Base-by-base conservation (phyloP, 139 green algal species). In the Micractinium sp. region DNA sequence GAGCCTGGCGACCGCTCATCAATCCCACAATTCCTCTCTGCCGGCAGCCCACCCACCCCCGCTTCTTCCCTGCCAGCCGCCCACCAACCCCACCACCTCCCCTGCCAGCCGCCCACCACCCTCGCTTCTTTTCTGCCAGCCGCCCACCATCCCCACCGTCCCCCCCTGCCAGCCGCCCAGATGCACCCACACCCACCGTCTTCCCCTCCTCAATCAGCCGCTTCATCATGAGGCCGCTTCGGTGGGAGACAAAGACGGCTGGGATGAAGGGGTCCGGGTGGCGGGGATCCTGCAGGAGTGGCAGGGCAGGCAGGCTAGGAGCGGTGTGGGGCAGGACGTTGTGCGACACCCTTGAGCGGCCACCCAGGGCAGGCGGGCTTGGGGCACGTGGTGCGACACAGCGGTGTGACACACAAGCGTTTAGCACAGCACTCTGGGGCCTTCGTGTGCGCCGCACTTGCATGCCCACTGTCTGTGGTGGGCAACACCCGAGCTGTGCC, bases 221-320 rank as follows among this genome's bases (percentile, higher is more conserved):
- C n/a, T 85, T 85, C 89, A 98, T 93, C 27, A 97, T 87, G 18
- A 95, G 84, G n/a, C 96, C 96, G 0, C 92, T 91, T 69, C 93
- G 93, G 83, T 95, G 88, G 16, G 93, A 91, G 16, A 98, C 93
- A 91, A 98, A 98, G 29, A 96, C 94, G 18, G 95, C 82, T 18
- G 96, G 95, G 77, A 98, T 98, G 85, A 74, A 85, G 0, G 96
- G 96, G 35, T 96, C 93, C 4, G 87, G 83, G 74, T 96, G 89
- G 36, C 81, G 89, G 0, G 41, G 41, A 0, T 95, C 83, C 82
- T 87, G 82, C 82, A 56, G 60, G 13, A 1, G 5, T 18, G 35
- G 61, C 27, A 29, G 25, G 25, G 66, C 66, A 73, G 23, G 25
- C 14, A 19, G 66, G 23, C 66, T 14, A 41, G 47, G 53, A 47